Percentiles rank a stretch among this genome's conserved stretches.
Evolutionary conservation across 495 filamentous ascomycete species (phyloP).

Genomic region (Neurospora sp.): DNA sequence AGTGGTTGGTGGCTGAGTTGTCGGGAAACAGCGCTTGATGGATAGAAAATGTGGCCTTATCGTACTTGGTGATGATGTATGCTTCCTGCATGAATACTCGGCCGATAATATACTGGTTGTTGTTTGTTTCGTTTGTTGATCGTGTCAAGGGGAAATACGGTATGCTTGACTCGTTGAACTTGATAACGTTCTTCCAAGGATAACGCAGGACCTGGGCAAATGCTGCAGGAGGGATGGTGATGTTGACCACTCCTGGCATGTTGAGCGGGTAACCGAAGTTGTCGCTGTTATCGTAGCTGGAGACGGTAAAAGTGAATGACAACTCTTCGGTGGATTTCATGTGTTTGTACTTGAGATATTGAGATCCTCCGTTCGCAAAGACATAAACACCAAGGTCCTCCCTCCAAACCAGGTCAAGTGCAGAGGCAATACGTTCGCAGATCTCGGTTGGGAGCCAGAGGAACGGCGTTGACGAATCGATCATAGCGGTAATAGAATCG

Average conservation of each 20-base stretch:
- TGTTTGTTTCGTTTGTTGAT: slow-evolving; percentile 29
- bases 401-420: slow-evolving; percentile 50
- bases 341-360: slow-evolving; percentile 20
- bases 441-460: slow-evolving; percentile 54
- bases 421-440: slow-evolving; percentile 52
- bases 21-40: slow-evolving; percentile 45
- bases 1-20: slow-evolving; percentile 31
- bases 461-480: slow-evolving; percentile 59
- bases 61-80: slow-evolving; percentile 59
- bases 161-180: slow-evolving; percentile 31
- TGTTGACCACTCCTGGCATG: slow-evolving; percentile 42
- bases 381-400: slow-evolving; percentile 34
- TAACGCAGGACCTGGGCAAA: slow-evolving; percentile 51
- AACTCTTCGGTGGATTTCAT: slow-evolving; percentile 25
- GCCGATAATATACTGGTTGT: slow-evolving; percentile 54
- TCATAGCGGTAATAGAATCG: slow-evolving; percentile 41
- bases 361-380: slow-evolving; percentile 24
- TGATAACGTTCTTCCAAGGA: slow-evolving; percentile 42
- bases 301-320: slow-evolving; percentile 51
- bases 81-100: slow-evolving; percentile 61
- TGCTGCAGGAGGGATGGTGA: slow-evolving; percentile 52
- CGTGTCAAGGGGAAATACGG: slow-evolving; percentile 55
- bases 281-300: slow-evolving; percentile 36
- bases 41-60: slow-evolving; percentile 48
- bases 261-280: slow-evolving; percentile 32